phyloP scores from a whole-genome alignment of 2,329 filamentous ascomycete genomes.

The Fusarium sp. region DNA sequence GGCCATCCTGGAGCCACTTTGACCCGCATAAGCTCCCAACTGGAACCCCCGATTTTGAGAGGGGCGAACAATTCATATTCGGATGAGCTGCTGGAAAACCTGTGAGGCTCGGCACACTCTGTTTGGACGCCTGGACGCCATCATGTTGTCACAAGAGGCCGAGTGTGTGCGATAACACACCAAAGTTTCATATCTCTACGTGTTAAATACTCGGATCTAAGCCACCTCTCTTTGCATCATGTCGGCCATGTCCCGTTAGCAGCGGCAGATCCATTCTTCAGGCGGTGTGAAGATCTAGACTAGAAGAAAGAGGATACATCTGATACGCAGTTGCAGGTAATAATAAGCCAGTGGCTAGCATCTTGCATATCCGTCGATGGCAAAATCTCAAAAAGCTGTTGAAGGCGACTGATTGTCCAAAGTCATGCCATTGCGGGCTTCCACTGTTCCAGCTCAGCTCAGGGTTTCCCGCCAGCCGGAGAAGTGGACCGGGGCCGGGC shows the following conservation, averaged over 20 bases:
- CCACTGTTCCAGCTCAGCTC: background rate
- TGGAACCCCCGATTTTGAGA: constrained; percentile 37
- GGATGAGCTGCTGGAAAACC: background rate
- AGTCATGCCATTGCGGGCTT: constrained; percentile 31
- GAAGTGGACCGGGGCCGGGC: constrained; percentile 27
- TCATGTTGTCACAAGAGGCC: background rate
- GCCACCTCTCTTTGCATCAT: constrained; percentile 4
- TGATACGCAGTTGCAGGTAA: constrained; percentile 3
- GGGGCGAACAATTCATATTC: constrained; percentile 13
- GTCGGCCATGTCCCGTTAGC: constrained; percentile 34
- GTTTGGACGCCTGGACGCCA: constrained; percentile 16
- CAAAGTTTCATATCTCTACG: background rate
- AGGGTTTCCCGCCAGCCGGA: constrained; percentile 17
- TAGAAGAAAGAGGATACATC: background rate
- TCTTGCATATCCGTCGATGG: constrained; percentile 25
- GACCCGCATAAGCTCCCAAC: constrained; percentile 42
- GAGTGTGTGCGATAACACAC: background rate
- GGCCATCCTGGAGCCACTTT: constrained; percentile 32
- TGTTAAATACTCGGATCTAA: constrained; percentile 1
- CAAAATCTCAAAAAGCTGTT: constrained; percentile 4
- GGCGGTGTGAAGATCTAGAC: constrained; percentile 38
- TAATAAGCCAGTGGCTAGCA: constrained; percentile 6
- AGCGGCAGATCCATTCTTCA: constrained; percentile 40
- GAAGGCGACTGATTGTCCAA: constrained; percentile 14
- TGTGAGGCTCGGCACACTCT: constrained; percentile 23